Conservation (phyloP, 1,284 basidiomycete species). For the Trametes pubescens region DNA sequence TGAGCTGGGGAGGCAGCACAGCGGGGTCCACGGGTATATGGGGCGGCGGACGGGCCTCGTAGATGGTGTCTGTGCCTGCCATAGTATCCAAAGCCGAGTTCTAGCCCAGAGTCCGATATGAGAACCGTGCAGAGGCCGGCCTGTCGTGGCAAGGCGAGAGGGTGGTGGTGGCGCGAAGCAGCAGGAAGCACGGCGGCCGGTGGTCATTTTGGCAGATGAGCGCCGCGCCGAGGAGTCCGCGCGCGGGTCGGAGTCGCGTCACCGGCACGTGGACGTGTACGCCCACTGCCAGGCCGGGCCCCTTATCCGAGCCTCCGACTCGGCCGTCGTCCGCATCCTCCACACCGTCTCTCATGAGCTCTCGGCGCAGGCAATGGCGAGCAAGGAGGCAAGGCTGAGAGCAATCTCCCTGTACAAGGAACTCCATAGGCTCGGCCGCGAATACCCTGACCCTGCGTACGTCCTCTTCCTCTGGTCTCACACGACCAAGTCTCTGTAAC, state of each 20-base stretch:
- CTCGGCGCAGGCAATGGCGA: conserved; percentile 43
- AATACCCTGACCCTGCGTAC: conserved; percentile 81
- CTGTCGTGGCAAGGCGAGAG: background rate
- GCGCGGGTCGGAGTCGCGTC: conserved; percentile 3
- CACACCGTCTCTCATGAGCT: conserved; percentile 19
- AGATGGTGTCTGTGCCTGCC: conserved; percentile 24
- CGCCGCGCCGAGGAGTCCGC: conserved; percentile 5
- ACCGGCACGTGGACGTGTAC: conserved; percentile 26
- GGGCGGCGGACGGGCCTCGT: conserved; percentile 31
- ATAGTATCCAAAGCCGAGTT: conserved; percentile 2
- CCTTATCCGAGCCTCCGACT: conserved; percentile 16
- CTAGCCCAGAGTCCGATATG: background rate
- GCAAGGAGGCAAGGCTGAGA: conserved; percentile 55
- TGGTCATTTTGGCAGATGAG: conserved; percentile 1
- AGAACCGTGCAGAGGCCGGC: background rate
- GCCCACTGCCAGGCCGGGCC: conserved; percentile 4
- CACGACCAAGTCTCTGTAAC: background rate
- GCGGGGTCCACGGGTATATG: conserved; percentile 29
- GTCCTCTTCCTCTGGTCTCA: conserved; percentile 39
- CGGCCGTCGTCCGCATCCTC: conserved; percentile 4
- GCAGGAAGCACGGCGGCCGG: conserved; percentile 1
- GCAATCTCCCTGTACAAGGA: conserved; percentile 81
- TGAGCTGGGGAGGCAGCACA: conserved; percentile 27
- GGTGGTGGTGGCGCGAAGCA: conserved; percentile 8
- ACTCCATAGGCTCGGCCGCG: conserved; percentile 76